phyloP scores from a whole-genome alignment of 495 filamentous ascomycete species.

The Clavariopsis aquatica region DNA sequence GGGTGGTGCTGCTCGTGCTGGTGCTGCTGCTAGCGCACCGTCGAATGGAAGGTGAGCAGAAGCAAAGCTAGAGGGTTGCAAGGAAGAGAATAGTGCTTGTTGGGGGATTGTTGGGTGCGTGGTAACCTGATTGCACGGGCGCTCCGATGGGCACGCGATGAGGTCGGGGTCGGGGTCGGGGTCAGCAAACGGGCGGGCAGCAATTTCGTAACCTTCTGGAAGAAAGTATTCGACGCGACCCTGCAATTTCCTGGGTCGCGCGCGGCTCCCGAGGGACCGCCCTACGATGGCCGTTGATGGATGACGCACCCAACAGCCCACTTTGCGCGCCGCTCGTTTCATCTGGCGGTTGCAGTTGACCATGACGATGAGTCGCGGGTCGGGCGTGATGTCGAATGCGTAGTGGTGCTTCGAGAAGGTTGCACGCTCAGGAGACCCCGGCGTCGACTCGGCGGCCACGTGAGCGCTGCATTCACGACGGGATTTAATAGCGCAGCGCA shows the following conservation, averaged over 20 bases:
- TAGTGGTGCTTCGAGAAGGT: slow-evolving; percentile 1
- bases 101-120: too few species aligned
- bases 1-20: too few species aligned
- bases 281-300: slow-evolving; percentile 10
- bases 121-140: slow-evolving; percentile 3
- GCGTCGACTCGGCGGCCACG: slow-evolving; percentile 9
- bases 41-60: too few species aligned
- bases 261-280: slow-evolving; percentile 25
- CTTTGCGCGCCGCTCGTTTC: slow-evolving; percentile 24
- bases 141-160: too few species aligned
- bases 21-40: too few species aligned
- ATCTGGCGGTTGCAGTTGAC: slow-evolving; percentile 17
- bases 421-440: not conserved
- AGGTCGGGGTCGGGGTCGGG: too few species aligned
- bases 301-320: not conserved
- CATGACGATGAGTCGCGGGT: not conserved
- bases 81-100: too few species aligned
- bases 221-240: slow-evolving; percentile 18
- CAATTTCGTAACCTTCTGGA: slow-evolving; percentile 30
- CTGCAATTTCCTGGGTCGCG: slow-evolving; percentile 33
- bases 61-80: too few species aligned
- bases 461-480: slow-evolving; percentile 11
- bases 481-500: slow-evolving; percentile 21
- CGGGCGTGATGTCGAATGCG: not conserved
- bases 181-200: not conserved